A percentile compares a stretch with the other conserved stretches of the same genome.
phyloP scores from a whole-genome alignment of 345 rosid species.

The Laguncularia racemosa region DNA sequence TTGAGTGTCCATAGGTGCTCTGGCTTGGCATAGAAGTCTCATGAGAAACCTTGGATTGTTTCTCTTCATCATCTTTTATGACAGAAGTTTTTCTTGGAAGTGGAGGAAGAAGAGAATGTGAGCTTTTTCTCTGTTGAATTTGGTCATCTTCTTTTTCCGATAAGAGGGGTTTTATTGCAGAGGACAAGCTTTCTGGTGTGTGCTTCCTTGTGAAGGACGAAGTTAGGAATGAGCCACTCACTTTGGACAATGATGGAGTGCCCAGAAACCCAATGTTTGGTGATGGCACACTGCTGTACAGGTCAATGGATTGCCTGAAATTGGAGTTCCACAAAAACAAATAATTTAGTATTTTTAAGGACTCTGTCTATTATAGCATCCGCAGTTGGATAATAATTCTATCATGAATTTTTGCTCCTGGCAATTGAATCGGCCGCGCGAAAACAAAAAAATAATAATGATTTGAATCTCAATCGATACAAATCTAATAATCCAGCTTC shows the following conservation, averaged over 20 bases:
- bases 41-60: constrained; percentile 35
- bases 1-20: constrained; percentile 75
- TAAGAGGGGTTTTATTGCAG: constrained; percentile 46
- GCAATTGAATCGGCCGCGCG: too few relatives aligned
- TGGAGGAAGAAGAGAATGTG: constrained; percentile 18
- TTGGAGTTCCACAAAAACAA: constrained; percentile 8
- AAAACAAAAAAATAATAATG: too few relatives aligned
- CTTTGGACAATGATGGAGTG: constrained; percentile 45
- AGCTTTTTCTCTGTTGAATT: constrained; percentile 20
- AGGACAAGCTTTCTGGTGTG: constrained; percentile 49
- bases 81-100: constrained; percentile 32
- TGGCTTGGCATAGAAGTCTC: constrained; percentile 45
- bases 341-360: not conserved
- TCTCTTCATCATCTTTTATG: constrained; percentile 16
- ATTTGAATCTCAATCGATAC: too few relatives aligned
- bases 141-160: constrained; percentile 29
- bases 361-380: too few relatives aligned
- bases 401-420: too few relatives aligned
- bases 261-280: constrained; percentile 60
- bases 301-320: constrained; percentile 81
- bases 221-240: constrained; percentile 61
- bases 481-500: too few relatives aligned
- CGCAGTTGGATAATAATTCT: too few relatives aligned
- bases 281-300: constrained; percentile 78
- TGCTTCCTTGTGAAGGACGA: constrained; percentile 52